A percentile compares a stretch with the other conserved stretches of the same genome.
These are phyloP conservation scores for Chaetomidium leptoderma DNA, from an alignment of 495 filamentous ascomycete species.

Conservation along the genomic window DNA sequence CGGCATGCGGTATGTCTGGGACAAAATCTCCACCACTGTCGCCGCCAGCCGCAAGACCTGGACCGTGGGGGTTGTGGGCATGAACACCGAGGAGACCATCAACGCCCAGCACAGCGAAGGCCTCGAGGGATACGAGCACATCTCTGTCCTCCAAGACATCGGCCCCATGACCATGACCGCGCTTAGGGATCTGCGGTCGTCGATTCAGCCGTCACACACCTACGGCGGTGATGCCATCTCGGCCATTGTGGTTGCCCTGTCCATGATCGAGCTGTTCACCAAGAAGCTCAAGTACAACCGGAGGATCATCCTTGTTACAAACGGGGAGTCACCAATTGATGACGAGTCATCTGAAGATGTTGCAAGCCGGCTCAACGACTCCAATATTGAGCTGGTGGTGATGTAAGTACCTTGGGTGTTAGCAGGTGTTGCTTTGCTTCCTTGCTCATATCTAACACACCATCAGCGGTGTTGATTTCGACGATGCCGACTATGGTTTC, in stretches of 20 bases:
- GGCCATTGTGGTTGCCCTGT: conserved; percentile 75
- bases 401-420: no score
- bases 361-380: conserved; percentile 61
- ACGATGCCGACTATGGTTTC: conserved; percentile 84
- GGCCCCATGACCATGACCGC: conserved; percentile 68
- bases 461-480: conserved; percentile 82
- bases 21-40: conserved; percentile 83
- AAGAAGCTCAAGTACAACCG: conserved; percentile 87
- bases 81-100: conserved; percentile 73
- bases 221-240: conserved; percentile 74
- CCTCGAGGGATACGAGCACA: conserved; percentile 67
- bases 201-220: conserved; percentile 59
- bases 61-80: conserved; percentile 72
- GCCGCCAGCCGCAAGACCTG: conserved; percentile 78
- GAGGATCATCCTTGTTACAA: conserved; percentile 78
- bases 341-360: conserved; percentile 63
- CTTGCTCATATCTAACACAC: no score
- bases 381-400: conserved; percentile 71
- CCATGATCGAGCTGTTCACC: conserved; percentile 77
- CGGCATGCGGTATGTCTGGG: conserved; percentile 93
- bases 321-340: conserved; percentile 69
- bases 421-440: no score
- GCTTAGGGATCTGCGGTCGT: conserved; percentile 57
- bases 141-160: conserved; percentile 68
- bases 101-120: conserved; percentile 56